phyloP scores from a whole-genome alignment of 2,329 filamentous ascomycete species.

The Epichloe sylvatica region DNA sequence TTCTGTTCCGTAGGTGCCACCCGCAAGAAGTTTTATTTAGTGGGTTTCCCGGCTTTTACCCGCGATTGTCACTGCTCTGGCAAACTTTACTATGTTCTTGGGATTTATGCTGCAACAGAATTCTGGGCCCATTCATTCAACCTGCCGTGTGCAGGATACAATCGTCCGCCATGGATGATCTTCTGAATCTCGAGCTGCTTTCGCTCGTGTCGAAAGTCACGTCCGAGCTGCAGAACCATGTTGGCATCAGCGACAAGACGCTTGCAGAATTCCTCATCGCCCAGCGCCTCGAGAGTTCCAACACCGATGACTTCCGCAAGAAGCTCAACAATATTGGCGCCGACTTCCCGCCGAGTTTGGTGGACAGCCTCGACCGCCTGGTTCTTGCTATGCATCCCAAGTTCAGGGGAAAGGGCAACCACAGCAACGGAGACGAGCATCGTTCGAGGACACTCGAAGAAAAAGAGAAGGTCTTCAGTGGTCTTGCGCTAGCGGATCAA shows the following conservation, averaged over 20 bases:
- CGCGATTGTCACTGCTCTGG: neutral
- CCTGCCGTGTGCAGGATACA: conserved; percentile 7
- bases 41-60: neutral
- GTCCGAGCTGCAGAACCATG: conserved; percentile 84
- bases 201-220: conserved; percentile 92
- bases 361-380: conserved; percentile 83
- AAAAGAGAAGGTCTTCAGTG: conserved; percentile 81
- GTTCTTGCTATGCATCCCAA: conserved; percentile 84
- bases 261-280: conserved; percentile 94
- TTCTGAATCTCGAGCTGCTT: conserved; percentile 80
- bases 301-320: conserved; percentile 59
- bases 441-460: conserved; percentile 41
- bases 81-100: neutral
- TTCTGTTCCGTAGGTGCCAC: neutral
- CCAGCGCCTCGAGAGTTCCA: conserved; percentile 63
- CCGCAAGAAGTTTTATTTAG: neutral
- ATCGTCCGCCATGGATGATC: conserved; percentile 59
- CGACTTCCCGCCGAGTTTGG: conserved; percentile 70
- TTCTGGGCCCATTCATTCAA: neutral
- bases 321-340: conserved; percentile 64
- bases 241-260: conserved; percentile 85
- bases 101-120: neutral
- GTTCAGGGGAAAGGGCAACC: conserved; percentile 47
- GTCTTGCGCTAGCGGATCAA: conserved; percentile 73
- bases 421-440: conserved; percentile 26